Evolutionary conservation across 2,329 filamentous ascomycete genomes (phyloP).

Genomic region (Diplodia scrobiculata): DNA sequence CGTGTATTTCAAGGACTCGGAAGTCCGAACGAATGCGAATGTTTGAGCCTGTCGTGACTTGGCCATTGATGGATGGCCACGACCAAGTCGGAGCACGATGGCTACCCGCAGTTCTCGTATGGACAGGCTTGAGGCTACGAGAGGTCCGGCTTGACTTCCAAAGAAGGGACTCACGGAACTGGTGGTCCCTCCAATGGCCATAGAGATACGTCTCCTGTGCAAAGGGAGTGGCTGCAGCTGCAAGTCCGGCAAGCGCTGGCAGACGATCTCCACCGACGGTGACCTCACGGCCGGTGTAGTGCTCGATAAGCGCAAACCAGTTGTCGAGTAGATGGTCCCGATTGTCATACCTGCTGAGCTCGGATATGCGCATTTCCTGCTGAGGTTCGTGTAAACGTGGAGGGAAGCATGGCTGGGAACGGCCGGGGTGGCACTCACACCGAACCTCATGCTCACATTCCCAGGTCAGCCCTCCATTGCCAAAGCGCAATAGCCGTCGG

Average conservation of each 20-base stretch:
- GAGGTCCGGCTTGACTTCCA: background rate
- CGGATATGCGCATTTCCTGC: background rate
- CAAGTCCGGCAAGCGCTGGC: background rate
- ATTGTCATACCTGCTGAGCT: background rate
- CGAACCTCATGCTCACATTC: constrained; percentile 4
- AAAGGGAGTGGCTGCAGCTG: background rate
- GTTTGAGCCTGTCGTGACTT: background rate
- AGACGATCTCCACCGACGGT: background rate
- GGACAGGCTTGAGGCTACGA: background rate
- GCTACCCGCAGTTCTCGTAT: background rate
- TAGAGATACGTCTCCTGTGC: background rate
- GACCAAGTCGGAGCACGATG: constrained; percentile 1
- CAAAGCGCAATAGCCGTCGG: background rate
- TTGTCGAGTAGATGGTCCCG: background rate
- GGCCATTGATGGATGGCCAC: constrained; percentile 1
- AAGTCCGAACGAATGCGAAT: background rate
- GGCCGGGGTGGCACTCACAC: constrained; percentile 7
- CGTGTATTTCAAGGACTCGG: background rate
- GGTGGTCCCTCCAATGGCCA: background rate
- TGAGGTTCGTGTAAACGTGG: constrained; percentile 8
- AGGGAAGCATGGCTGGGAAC: constrained; percentile 11
- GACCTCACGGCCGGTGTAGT: background rate
- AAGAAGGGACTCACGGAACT: background rate
- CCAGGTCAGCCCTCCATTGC: constrained; percentile 5
- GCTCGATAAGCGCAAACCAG: background rate